These are phyloP conservation scores for Echium plantagineum DNA, from an alignment of 257 asterid genomes.

Conservation along the genomic window DNA sequence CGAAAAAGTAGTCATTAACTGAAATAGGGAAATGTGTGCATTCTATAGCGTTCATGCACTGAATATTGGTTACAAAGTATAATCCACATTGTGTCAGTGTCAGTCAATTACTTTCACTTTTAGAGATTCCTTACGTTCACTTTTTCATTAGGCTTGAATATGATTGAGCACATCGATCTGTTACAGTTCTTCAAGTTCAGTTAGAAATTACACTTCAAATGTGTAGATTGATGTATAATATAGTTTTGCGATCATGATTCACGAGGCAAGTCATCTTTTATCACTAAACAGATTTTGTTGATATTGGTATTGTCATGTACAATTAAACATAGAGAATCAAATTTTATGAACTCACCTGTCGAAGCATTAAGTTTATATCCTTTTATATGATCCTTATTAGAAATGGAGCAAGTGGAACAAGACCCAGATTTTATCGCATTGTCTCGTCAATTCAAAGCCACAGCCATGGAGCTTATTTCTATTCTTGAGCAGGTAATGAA, in stretches of 20 bases:
- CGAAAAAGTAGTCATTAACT: no score
- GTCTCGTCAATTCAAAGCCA: constrained; percentile 92
- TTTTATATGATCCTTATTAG: constrained; percentile 32
- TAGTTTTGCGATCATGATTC: not conserved
- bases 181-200: not conserved
- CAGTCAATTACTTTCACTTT: not conserved
- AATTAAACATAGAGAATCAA: not conserved
- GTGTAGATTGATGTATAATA: not conserved
- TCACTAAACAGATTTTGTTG: not conserved
- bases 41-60: no score
- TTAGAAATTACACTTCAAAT: not conserved
- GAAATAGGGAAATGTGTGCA: no score
- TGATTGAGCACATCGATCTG: not conserved
- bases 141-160: not conserved
- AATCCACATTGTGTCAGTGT: not conserved
- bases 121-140: not conserved
- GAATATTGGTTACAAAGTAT: no score
- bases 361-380: constrained; percentile 20
- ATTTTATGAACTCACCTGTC: not conserved
- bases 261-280: not conserved
- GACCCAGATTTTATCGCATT: constrained; percentile 83
- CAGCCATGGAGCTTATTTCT: constrained; percentile 90
- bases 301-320: not conserved
- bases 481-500: constrained; percentile 83
- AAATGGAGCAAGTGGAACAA: constrained; percentile 93